Base-by-base conservation (phyloP, 306 rosid genomes). In the Castanea crenata region DNA sequence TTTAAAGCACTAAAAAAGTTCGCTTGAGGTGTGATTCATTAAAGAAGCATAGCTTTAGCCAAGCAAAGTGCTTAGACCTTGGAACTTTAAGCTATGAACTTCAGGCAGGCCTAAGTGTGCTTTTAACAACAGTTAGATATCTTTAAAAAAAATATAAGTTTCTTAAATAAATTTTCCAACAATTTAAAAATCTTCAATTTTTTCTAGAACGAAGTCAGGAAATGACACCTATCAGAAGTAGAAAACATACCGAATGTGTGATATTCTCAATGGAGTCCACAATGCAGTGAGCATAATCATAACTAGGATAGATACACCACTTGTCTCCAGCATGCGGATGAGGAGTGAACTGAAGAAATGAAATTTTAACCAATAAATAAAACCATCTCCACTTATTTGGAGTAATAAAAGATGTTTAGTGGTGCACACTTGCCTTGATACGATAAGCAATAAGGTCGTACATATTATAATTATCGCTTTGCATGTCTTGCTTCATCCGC, bases 401-500 rank as follows among this genome's bases (percentile, higher is more conserved):
- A 29, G 70, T 13, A 79, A 74, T 59, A n/a, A 69, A 76, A 52
- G 58, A 67, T 16, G 59, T 65, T 38, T 74, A 69, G 77, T 29
- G 58, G 69, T 23, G 49, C 5, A 65, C 35, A 56, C 85, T 84
- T 86, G 87, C 99, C 97, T 95, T 95, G 71, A 95, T 90, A 44
- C 98, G 91, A 78, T 96, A 96, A 4, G 99, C 99, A 85, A 96
- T 96, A 74, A 96, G 99, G 85, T 96, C 99, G 64, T 93, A 93
- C 98, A 96, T 96, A 79, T 96, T 96, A 88, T 80, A 90, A 69
- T 96, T 93, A 54, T 96, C 99, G 73, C 96, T 96, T 90, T 96
- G 98, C 99, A 96, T 96, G 86, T 96, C 99, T 86, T 96, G 99
- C 89, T 90, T 96, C 99, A 96, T 96, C 85, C 99, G 81, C 19